Conservation (phyloP, 768 basidiomycete genomes). For the Pleurotus tuoliensis region DNA sequence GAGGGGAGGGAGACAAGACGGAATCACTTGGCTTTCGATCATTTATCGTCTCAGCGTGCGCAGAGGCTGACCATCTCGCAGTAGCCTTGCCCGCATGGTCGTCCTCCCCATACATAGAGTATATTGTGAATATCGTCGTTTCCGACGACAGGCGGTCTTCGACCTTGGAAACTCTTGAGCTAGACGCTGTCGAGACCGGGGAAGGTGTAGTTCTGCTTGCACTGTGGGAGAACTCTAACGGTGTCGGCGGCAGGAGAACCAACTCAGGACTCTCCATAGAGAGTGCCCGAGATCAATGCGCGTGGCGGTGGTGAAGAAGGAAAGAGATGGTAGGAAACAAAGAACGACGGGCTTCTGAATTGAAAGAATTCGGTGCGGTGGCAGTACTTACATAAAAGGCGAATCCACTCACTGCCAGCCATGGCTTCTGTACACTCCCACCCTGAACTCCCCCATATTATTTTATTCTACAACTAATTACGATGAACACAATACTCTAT, state of each 20-base stretch:
- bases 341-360: conserved; percentile 5
- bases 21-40: conserved; percentile 3
- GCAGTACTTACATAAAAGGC: conserved; percentile 5
- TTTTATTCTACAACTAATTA: no score
- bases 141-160: conserved; percentile 60
- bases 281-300: not conserved
- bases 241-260: conserved; percentile 5
- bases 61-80: conserved; percentile 6
- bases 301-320: not conserved
- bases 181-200: not conserved
- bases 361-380: conserved; percentile 3
- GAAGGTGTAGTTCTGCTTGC: conserved; percentile 2
- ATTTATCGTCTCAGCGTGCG: conserved; percentile 1
- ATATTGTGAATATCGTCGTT: conserved; percentile 78
- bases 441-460: no score
- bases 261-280: conserved; percentile 7
- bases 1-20: conserved; percentile 1
- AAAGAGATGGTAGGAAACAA: conserved; percentile 5
- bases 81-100: conserved; percentile 14
- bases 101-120: conserved; percentile 81
- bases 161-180: conserved; percentile 27
- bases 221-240: not conserved
- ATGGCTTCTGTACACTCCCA: not conserved
- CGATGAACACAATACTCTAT: no score
- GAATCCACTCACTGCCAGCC: not conserved